Conservation (phyloP, 2,329 filamentous ascomycete species). For the Plenodomus biglobosus region DNA sequence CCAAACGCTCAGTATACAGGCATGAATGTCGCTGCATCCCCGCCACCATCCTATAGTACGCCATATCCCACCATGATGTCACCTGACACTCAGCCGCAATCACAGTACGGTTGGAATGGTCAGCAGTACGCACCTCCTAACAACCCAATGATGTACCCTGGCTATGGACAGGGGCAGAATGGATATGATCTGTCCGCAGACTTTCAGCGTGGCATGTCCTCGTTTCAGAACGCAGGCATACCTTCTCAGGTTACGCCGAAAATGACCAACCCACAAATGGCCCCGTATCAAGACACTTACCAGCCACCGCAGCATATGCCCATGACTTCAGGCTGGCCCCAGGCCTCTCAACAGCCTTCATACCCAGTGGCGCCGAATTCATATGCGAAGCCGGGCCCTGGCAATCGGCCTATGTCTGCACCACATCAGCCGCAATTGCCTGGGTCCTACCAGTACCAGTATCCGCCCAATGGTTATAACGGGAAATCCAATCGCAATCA, state of each 20-base stretch:
- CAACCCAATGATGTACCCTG: slow-evolving; percentile 30
- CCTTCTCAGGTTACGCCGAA: slow-evolving; percentile 43
- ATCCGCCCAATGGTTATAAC: slow-evolving; percentile 64
- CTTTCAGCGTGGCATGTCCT: slow-evolving; percentile 51
- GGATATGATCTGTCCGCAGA: slow-evolving; percentile 49
- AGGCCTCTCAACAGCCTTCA: slow-evolving; percentile 33
- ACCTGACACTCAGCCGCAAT: slow-evolving; percentile 41
- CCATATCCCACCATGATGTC: slow-evolving; percentile 40
- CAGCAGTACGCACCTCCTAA: slow-evolving; percentile 35
- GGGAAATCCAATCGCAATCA: slow-evolving; percentile 69
- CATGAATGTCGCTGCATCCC: slow-evolving; percentile 32
- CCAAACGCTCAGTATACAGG: slow-evolving; percentile 34
- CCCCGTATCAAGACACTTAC: slow-evolving; percentile 37
- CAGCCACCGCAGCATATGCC: slow-evolving; percentile 33
- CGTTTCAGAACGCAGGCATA: slow-evolving; percentile 44
- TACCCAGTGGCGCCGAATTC: slow-evolving; percentile 30
- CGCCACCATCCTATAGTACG: slow-evolving; percentile 34
- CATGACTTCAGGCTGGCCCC: slow-evolving; percentile 38
- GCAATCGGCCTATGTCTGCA: slow-evolving; percentile 42
- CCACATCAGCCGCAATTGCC: slow-evolving; percentile 41
- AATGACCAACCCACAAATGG: slow-evolving; percentile 41
- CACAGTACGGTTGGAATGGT: slow-evolving; percentile 40
- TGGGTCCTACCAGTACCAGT: slow-evolving; percentile 70
- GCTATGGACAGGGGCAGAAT: slow-evolving; percentile 34
- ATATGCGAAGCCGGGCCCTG: slow-evolving; percentile 29